phyloP scores from a whole-genome alignment of 2,329 filamentous ascomycete species.

The Didymella arachidicola region DNA sequence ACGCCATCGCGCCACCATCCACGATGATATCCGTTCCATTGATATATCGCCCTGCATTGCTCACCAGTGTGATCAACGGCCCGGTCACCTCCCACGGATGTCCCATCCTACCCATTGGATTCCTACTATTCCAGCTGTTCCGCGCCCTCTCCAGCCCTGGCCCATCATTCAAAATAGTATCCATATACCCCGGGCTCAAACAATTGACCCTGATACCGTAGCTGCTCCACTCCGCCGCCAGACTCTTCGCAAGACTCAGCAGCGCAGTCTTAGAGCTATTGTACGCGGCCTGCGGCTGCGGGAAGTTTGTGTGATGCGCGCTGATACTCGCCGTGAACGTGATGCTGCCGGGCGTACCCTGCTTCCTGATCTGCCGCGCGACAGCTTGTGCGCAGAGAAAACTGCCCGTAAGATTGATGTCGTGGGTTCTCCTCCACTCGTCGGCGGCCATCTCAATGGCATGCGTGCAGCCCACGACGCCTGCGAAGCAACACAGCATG shows the following conservation, averaged over 20 bases:
- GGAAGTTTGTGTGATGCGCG: slow-evolving; percentile 73
- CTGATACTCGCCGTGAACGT: slow-evolving; percentile 73
- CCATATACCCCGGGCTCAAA: slow-evolving; percentile 78
- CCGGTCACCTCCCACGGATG: slow-evolving; percentile 69
- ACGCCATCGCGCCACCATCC: slow-evolving; percentile 60
- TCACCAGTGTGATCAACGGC: slow-evolving; percentile 67
- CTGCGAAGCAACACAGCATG: slow-evolving; percentile 70
- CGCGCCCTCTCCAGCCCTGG: slow-evolving; percentile 63
- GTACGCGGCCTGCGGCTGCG: slow-evolving; percentile 75
- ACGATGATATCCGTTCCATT: slow-evolving; percentile 72
- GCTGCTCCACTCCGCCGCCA: slow-evolving; percentile 76
- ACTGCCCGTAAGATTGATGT: slow-evolving; percentile 75
- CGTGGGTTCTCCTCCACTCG: slow-evolving; percentile 70
- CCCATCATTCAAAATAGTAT: slow-evolving; percentile 75
- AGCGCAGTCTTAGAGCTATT: slow-evolving; percentile 76
- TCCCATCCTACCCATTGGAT: slow-evolving; percentile 72
- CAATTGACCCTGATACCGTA: slow-evolving; percentile 76
- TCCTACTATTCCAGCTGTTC: slow-evolving; percentile 64
- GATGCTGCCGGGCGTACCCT: slow-evolving; percentile 66
- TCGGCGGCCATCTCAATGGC: slow-evolving; percentile 66
- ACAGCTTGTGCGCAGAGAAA: slow-evolving; percentile 75
- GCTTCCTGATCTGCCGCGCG: slow-evolving; percentile 52
- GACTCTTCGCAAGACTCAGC: slow-evolving; percentile 66
- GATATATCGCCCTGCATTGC: slow-evolving; percentile 71
- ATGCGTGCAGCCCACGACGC: slow-evolving; percentile 69